A percentile compares a stretch with the other conserved stretches of the same genome.
These are phyloP conservation scores for Prunus salicina DNA, from an alignment of 306 rosid genomes.

Conservation along the genomic window DNA sequence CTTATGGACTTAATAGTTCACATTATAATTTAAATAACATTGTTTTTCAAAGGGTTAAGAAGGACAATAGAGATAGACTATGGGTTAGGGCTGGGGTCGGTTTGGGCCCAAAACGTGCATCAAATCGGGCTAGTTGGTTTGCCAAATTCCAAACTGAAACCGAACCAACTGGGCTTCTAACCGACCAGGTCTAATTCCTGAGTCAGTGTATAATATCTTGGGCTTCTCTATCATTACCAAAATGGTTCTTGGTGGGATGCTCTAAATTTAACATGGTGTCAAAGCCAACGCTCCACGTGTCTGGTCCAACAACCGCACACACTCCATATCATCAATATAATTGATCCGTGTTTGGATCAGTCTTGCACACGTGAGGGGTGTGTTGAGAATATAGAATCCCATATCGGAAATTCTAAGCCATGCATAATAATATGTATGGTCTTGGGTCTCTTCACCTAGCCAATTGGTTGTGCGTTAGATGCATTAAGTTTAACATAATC, in stretches of 20 bases:
- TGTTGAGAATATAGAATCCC: not conserved
- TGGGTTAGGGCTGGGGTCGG: not conserved
- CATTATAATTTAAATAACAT: not conserved
- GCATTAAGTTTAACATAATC: not conserved
- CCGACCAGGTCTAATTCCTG: not conserved
- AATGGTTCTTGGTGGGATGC: not conserved
- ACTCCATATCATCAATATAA: not conserved
- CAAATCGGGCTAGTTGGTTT: too few relatives aligned
- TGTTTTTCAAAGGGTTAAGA: not conserved
- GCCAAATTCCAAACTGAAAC: too few relatives aligned
- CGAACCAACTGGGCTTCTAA: too few relatives aligned
- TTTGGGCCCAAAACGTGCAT: too few relatives aligned
- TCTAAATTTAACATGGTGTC: not conserved
- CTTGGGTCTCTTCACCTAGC: not conserved
- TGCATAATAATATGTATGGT: not conserved
- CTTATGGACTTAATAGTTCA: not conserved
- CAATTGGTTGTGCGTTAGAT: not conserved
- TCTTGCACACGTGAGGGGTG: not conserved
- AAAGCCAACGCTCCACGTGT: not conserved
- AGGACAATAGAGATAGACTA: not conserved
- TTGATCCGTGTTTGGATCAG: not conserved
- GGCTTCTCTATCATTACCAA: not conserved
- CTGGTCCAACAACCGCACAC: not conserved
- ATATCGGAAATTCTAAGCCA: not conserved
- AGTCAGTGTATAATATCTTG: not conserved